Percentiles rank a stretch among this genome's conserved stretches.
Evolutionary conservation across 139 green algal genomes (phyloP).

Genomic region (Auxenochlorella protothecoides): DNA sequence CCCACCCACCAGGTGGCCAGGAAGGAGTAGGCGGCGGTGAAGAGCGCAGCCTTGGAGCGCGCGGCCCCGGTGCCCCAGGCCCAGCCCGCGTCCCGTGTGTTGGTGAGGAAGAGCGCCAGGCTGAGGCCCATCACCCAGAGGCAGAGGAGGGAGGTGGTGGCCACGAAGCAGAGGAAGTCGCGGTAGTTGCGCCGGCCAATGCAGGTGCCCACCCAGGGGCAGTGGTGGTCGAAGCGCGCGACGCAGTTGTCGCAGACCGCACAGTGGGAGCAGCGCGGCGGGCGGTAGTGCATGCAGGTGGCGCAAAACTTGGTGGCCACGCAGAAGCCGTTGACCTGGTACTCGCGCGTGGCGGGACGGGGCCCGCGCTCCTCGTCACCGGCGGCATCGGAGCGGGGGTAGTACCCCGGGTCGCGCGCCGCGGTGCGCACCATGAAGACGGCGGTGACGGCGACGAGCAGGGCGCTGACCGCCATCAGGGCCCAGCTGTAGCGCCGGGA

Average conservation of each 20-base stretch:
- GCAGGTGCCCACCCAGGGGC: conserved; percentile 93
- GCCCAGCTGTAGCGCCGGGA: conserved; percentile 20
- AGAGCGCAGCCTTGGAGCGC: conserved; percentile 37
- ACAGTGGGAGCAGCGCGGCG: conserved; percentile 88
- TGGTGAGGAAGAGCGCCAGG: conserved; percentile 37
- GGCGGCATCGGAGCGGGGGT: conserved; percentile 56
- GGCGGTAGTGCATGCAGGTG: conserved; percentile 86
- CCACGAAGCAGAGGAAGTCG: conserved; percentile 91
- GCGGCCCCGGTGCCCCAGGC: conserved; percentile 28
- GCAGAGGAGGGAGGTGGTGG: conserved; percentile 69
- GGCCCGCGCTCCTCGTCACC: conserved; percentile 57
- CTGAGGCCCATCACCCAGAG: conserved; percentile 66
- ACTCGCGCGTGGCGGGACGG: conserved; percentile 22
- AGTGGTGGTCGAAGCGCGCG: conserved; percentile 97
- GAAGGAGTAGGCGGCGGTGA: conserved; percentile 63
- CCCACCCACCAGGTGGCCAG: conserved; percentile 53
- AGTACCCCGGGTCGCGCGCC: conserved; percentile 80
- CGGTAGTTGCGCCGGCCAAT: conserved; percentile 94
- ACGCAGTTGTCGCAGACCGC: conserved; percentile 97
- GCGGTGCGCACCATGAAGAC: conserved; percentile 63
- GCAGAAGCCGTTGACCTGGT: conserved; percentile 40
- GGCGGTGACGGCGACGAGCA: conserved; percentile 29
- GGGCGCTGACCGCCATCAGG: conserved; percentile 14
- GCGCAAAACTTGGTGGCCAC: conserved; percentile 70
- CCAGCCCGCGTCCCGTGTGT: conserved; percentile 4